Percentiles rank a stretch among this genome's conserved stretches.
Evolutionary conservation across 306 rosid species (phyloP).

Genomic region (Pachyrhizus erosus): DNA sequence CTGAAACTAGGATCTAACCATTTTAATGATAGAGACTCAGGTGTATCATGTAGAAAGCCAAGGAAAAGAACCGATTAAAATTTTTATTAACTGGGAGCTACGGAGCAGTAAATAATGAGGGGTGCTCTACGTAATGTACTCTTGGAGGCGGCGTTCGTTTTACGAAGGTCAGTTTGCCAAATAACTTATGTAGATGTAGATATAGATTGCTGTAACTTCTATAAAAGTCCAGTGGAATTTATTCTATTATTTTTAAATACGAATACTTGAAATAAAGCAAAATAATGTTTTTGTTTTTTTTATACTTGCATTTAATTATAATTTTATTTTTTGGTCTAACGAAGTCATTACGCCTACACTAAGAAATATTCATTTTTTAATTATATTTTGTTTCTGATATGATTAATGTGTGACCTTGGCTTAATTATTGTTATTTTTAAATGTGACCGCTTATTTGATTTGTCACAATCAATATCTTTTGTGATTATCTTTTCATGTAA

Average conservation of each 20-base stretch:
- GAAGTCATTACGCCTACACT: neutral
- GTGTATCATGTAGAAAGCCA: conserved; percentile 57
- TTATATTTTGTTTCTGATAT: neutral
- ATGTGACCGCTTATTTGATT: neutral
- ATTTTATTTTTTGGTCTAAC: neutral
- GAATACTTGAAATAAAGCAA: conserved; percentile 3
- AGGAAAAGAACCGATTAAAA: conserved; percentile 54
- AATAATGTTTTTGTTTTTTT: neutral
- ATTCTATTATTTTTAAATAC: neutral
- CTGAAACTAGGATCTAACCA: conserved; percentile 65
- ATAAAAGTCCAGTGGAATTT: neutral
- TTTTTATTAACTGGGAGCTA: conserved; percentile 41
- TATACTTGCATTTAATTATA: neutral
- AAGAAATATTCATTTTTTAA: neutral
- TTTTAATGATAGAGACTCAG: conserved; percentile 52
- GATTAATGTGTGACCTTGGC: neutral
- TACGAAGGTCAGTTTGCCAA: conserved; percentile 37
- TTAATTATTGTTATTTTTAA: neutral
- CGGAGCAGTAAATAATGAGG: conserved; percentile 60
- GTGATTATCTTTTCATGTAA: neutral
- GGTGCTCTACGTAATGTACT: conserved; percentile 41
- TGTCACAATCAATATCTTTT: neutral
- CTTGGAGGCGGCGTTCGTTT: conserved; percentile 29
- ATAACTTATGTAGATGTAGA: conserved; percentile 14
- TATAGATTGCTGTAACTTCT: neutral